Percentiles rank a stretch among this genome's conserved stretches.
These are phyloP conservation scores for Nemophila menziesii DNA, from an alignment of 257 asterid species.

Conservation along the genomic window DNA sequence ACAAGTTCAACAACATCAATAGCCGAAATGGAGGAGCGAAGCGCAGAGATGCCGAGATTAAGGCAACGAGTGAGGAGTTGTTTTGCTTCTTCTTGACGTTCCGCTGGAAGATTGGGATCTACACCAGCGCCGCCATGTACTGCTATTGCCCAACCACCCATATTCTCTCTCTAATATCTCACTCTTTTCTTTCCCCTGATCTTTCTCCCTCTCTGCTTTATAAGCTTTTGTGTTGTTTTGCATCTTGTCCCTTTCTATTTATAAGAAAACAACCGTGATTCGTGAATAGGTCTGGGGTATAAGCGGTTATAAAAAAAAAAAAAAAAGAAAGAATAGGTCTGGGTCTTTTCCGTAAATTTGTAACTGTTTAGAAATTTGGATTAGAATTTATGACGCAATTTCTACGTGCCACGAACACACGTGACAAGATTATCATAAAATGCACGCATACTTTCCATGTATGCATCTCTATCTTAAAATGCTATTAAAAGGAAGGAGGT, in stretches of 20 bases:
- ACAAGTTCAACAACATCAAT: slow-evolving; percentile 89
- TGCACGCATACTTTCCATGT: too few relatives aligned
- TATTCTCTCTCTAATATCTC: slow-evolving; percentile 11
- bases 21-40: slow-evolving; percentile 61
- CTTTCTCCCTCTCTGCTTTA: too few relatives aligned
- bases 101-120: slow-evolving; percentile 77
- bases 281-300: too few relatives aligned
- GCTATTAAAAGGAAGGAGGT: too few relatives aligned
- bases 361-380: too few relatives aligned
- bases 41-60: slow-evolving; percentile 69
- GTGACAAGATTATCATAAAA: too few relatives aligned
- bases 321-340: too few relatives aligned
- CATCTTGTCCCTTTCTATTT: background rate
- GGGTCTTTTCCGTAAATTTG: too few relatives aligned
- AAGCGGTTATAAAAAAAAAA: too few relatives aligned
- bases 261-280: background rate
- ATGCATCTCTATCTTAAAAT: too few relatives aligned
- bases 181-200: background rate
- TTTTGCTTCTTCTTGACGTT: slow-evolving; percentile 79
- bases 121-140: slow-evolving; percentile 99
- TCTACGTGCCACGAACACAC: too few relatives aligned
- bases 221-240: background rate
- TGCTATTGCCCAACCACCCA: slow-evolving; percentile 98
- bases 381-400: too few relatives aligned
- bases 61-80: slow-evolving; percentile 82